These are phyloP conservation scores for Glycine latifolia DNA, from an alignment of 306 rosid genomes.

Conservation along the genomic window DNA sequence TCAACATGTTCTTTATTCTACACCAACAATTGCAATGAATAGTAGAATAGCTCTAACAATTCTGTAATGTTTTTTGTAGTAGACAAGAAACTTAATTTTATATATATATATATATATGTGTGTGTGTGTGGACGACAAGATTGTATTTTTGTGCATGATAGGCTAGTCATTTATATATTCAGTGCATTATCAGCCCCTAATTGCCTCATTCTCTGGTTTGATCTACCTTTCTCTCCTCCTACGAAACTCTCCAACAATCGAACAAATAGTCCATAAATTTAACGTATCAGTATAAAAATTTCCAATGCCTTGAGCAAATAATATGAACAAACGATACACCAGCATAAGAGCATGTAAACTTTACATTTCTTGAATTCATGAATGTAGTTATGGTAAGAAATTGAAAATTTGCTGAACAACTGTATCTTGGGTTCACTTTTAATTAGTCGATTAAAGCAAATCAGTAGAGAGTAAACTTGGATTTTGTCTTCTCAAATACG, in stretches of 20 bases:
- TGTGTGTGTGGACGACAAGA: conserved; percentile 21
- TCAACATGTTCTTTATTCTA: not conserved
- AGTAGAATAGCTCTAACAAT: conserved; percentile 35
- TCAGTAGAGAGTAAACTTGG: conserved; percentile 61
- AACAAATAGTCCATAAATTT: not conserved
- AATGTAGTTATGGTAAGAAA: conserved; percentile 10
- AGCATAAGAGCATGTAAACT: not conserved
- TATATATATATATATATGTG: not conserved
- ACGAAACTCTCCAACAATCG: conserved; percentile 11
- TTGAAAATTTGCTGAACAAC: conserved; percentile 12
- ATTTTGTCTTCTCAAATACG: conserved; percentile 88
- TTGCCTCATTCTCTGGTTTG: not conserved
- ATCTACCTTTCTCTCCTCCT: conserved; percentile 13
- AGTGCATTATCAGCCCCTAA: not conserved
- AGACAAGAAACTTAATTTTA: not conserved
- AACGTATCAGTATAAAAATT: not conserved
- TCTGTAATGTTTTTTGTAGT: conserved; percentile 4
- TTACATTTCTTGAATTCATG: conserved; percentile 11
- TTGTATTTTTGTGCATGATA: conserved; percentile 24
- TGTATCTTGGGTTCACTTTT: conserved; percentile 11
- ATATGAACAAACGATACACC: not conserved
- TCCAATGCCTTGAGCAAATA: conserved; percentile 19
- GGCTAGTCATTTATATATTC: conserved; percentile 27
- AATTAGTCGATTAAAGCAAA: not conserved
- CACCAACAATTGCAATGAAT: not conserved